These are phyloP conservation scores for Calonectria leucothoes DNA, from an alignment of 2,329 filamentous ascomycete genomes.

Conservation along the genomic window DNA sequence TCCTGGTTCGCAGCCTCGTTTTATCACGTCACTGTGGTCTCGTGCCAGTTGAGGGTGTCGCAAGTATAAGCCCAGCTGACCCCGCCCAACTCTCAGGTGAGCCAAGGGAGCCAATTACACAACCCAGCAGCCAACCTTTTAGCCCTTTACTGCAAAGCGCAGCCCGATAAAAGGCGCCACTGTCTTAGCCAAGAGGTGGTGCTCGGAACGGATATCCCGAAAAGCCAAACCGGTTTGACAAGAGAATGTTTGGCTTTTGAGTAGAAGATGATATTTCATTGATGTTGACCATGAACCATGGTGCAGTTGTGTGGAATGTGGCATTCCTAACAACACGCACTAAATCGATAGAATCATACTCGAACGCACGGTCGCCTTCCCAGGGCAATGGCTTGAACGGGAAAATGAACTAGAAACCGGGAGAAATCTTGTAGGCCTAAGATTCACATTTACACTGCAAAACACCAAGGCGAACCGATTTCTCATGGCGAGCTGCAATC, in stretches of 20 bases:
- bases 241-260: no score
- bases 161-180: background rate
- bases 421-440: background rate
- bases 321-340: background rate
- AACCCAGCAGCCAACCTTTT: no score
- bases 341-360: background rate
- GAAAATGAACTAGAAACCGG: no score
- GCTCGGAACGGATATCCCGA: no score
- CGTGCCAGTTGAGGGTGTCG: background rate
- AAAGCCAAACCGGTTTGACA: background rate
- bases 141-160: background rate
- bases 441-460: background rate
- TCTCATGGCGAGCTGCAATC: no score
- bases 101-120: background rate
- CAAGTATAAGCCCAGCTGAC: background rate
- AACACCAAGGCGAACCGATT: background rate
- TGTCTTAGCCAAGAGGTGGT: background rate
- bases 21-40: background rate
- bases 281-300: no score
- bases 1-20: background rate
- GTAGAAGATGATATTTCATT: no score
- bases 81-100: background rate
- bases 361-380: no score
- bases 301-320: background rate
- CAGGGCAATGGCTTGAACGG: no score